phyloP scores from a whole-genome alignment of 257 asterid species.

The Gentiana macrophylla region DNA sequence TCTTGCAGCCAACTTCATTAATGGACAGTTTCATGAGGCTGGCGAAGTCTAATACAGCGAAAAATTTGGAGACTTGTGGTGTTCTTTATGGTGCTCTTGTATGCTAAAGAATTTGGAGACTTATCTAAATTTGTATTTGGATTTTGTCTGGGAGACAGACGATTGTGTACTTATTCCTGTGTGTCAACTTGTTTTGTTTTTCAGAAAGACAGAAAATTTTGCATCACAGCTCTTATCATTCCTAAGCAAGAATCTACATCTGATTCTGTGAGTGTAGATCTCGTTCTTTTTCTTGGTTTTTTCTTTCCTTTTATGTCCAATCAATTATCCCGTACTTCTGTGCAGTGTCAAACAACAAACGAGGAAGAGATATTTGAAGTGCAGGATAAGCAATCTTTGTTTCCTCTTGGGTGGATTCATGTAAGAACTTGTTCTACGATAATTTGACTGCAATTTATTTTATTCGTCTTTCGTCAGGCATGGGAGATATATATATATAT shows the following conservation, averaged over 20 bases:
- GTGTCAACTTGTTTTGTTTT: slow-evolving; percentile 22
- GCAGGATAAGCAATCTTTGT: slow-evolving; percentile 73
- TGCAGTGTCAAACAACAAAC: slow-evolving; percentile 89
- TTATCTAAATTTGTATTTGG: background rate
- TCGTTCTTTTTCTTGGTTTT: too few species aligned
- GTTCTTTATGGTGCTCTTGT: slow-evolving; percentile 97
- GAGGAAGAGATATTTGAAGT: slow-evolving; percentile 86
- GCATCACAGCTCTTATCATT: slow-evolving; percentile 71
- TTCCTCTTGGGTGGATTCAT: slow-evolving; percentile 97
- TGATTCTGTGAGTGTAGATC: slow-evolving; percentile 51
- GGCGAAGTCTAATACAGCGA: slow-evolving; percentile 67
- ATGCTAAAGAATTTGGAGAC: slow-evolving; percentile 22
- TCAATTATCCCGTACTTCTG: too few species aligned
- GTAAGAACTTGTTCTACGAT: too few species aligned
- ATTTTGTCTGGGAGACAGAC: background rate
- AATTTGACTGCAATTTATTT: slow-evolving; percentile 14
- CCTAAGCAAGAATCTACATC: slow-evolving; percentile 99
- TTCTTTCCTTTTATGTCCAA: slow-evolving; percentile 14
- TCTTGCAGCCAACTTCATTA: slow-evolving; percentile 72
- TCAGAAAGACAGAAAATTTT: slow-evolving; percentile 77
- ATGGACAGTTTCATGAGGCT: slow-evolving; percentile 82
- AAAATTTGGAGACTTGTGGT: slow-evolving; percentile 85
- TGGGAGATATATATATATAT: too few species aligned
- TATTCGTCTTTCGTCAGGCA: too few species aligned
- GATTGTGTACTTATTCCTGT: slow-evolving; percentile 7